Conservation (phyloP, 345 rosid genomes). For the Citrus australasica region DNA sequence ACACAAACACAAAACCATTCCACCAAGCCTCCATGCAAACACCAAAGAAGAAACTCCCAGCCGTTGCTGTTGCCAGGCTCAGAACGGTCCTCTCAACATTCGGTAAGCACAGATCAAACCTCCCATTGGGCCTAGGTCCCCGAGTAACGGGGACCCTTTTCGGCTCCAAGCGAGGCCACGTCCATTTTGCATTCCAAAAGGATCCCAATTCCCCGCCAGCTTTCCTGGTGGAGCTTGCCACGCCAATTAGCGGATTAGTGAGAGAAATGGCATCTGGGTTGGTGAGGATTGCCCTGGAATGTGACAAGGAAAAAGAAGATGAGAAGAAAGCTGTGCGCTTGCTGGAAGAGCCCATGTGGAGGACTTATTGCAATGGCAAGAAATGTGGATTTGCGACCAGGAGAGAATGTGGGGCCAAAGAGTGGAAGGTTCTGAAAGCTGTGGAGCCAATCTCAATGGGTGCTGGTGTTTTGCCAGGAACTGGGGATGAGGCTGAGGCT, state of each 20-base stretch:
- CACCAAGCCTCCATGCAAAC: conserved; percentile 28
- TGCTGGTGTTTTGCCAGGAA: conserved; percentile 86
- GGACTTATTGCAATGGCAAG: conserved; percentile 95
- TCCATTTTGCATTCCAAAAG: conserved; percentile 86
- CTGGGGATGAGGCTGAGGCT: conserved; percentile 14
- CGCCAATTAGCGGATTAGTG: conserved; percentile 84
- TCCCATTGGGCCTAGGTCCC: conserved; percentile 46
- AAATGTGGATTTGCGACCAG: conserved; percentile 79
- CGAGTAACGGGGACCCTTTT: conserved; percentile 90
- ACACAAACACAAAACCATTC: neutral
- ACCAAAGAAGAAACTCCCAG: conserved; percentile 61
- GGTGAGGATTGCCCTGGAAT: conserved; percentile 90
- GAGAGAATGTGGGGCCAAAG: conserved; percentile 73
- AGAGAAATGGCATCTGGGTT: conserved; percentile 96
- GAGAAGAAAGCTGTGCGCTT: conserved; percentile 49
- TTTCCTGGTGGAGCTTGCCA: conserved; percentile 80
- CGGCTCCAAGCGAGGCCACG: conserved; percentile 86
- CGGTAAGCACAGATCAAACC: conserved; percentile 42
- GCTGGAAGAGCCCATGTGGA: conserved; percentile 86
- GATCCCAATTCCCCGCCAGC: conserved; percentile 81
- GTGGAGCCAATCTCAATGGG: conserved; percentile 98
- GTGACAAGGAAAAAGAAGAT: conserved; percentile 57
- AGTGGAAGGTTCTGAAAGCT: conserved; percentile 72
- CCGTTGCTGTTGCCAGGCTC: conserved; percentile 76
- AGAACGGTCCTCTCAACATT: conserved; percentile 64